These are phyloP conservation scores for Phtheirospermum japonicum DNA, from an alignment of 257 asterid genomes.

Conservation along the genomic window DNA sequence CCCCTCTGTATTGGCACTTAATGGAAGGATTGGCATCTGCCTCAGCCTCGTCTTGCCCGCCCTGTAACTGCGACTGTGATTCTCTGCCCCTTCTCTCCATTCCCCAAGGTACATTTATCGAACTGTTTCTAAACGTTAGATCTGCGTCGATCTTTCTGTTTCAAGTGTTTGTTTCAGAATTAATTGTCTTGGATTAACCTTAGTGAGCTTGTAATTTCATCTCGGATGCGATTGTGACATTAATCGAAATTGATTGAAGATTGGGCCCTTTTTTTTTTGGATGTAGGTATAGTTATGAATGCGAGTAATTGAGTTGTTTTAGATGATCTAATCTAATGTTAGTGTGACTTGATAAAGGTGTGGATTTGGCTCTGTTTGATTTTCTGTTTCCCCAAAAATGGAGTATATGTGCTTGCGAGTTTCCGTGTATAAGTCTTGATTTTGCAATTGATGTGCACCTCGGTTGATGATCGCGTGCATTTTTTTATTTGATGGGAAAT, in stretches of 20 bases:
- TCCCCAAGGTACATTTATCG: constrained; percentile 47
- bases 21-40: constrained; percentile 68
- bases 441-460: constrained; percentile 3
- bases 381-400: constrained; percentile 9
- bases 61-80: constrained; percentile 80
- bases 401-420: neutral
- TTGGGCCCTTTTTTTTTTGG: neutral
- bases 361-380: constrained; percentile 23
- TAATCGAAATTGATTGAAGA: constrained; percentile 7
- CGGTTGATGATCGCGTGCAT: neutral
- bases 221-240: constrained; percentile 10
- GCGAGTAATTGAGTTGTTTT: neutral
- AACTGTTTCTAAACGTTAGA: constrained; percentile 16
- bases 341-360: constrained; percentile 16
- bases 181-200: neutral
- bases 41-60: constrained; percentile 62
- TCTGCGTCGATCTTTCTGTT: constrained; percentile 35
- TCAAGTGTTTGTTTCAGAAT: constrained; percentile 13
- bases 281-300: neutral
- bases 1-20: constrained; percentile 89
- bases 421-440: constrained; percentile 9
- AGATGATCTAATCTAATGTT: neutral
- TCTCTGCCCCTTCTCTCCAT: constrained; percentile 61
- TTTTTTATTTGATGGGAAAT: neutral
- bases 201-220: constrained; percentile 13